Conservation (phyloP, 2,329 filamentous ascomycete genomes). For the Pleurostoma richardsiae region DNA sequence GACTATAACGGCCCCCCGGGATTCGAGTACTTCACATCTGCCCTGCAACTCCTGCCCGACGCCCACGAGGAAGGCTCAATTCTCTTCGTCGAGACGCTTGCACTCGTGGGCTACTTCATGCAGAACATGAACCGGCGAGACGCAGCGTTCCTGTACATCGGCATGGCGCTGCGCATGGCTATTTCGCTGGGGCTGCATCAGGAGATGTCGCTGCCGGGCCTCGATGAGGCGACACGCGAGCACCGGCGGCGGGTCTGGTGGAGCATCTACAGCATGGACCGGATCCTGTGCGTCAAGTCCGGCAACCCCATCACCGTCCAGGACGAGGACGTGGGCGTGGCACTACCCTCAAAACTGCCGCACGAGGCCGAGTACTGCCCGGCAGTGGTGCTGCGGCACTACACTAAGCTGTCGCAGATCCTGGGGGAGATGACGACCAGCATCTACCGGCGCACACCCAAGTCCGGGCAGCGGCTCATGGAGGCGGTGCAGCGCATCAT, state of each 20-base stretch:
- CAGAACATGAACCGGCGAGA: conserved; percentile 51
- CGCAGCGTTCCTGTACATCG: conserved; percentile 49
- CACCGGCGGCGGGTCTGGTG: conserved; percentile 49
- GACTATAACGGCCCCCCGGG: conserved; percentile 47
- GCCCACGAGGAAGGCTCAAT: conserved; percentile 50
- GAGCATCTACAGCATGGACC: conserved; percentile 51
- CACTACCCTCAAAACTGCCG: conserved; percentile 25
- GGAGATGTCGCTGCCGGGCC: conserved; percentile 28
- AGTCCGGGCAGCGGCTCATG: conserved; percentile 40
- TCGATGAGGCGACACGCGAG: conserved; percentile 37
- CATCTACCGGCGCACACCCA: conserved; percentile 38
- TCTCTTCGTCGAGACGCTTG: conserved; percentile 48
- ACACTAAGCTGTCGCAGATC: conserved; percentile 47
- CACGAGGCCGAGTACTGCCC: conserved; percentile 34
- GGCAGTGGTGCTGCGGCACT: conserved; percentile 42
- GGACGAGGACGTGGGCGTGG: conserved; percentile 46
- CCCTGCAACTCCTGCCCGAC: conserved; percentile 46
- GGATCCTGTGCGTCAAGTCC: conserved; percentile 47
- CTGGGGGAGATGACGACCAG: conserved; percentile 39
- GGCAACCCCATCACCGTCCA: conserved; percentile 50
- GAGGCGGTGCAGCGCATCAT: conserved; percentile 46
- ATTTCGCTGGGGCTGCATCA: conserved; percentile 52
- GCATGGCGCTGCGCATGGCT: conserved; percentile 50
- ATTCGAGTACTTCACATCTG: conserved; percentile 48
- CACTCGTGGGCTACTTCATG: conserved; percentile 51